Evolutionary conservation across 306 rosid species (phyloP), one percentile per base, ranked within the genome.

Genomic region (Cicer arietinum): DNA sequence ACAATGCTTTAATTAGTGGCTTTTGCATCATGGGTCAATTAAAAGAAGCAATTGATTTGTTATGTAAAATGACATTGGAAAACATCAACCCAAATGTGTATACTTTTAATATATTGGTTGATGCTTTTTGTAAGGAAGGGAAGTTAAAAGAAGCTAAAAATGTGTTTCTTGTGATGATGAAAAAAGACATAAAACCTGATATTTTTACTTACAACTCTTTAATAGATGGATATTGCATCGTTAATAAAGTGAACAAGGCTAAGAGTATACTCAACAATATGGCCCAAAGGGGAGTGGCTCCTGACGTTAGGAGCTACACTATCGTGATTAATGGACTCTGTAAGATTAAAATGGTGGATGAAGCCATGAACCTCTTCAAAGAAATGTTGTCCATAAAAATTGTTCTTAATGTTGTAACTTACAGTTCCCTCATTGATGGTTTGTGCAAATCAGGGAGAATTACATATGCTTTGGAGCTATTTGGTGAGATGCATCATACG

Each of bases 91-190:
- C 37, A 0, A 0, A 30, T 30, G 37, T 30, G 37, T 30, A 30
- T 30, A 30, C 37, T 30, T 30, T 30, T 30, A 30, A 0, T 30
- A 30, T 30, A 30, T 30, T 30, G 6, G 37, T 30, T 4, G 37
- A 73, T 73, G 68, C 58, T 0, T 51, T 72, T 40, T 14, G 68
- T 40, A 63, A 63, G n/a, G 68, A 63, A 63, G 69, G 69, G 16
- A 63, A 16, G 1, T 0, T 63, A 4, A 63, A 41, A 40, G 35
- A 41, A 40, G 69, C 37, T 30, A 30, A 30, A 30, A 30, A 0
- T 30, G 37, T 30, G 37, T 3, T 30, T 30, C 0, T 0, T 30
- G 6, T 30, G 37, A 30, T 30, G 37, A 30, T 30, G 37, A 30
- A 30, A 30, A 30, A 30, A 0, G 5, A 30, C 37, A 30, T 30